Evolutionary conservation across 495 filamentous ascomycete genomes (phyloP), one percentile per base, ranked within the genome.

Genomic region (Penicillium salamii): DNA sequence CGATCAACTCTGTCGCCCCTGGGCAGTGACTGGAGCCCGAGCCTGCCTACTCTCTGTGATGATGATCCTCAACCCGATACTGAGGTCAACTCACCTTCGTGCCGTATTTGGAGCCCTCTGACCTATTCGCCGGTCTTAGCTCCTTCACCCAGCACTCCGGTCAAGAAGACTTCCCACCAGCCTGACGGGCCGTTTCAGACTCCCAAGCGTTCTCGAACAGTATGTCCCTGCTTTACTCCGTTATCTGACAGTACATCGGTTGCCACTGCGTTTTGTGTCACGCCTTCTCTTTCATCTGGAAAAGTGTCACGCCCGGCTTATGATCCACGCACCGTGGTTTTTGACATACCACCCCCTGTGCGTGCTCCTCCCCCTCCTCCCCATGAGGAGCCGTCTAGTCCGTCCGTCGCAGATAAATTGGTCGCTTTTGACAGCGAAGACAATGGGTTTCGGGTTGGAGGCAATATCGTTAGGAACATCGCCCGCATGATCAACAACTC

Each of bases 401-500:
- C 19, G 11, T 28, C 18, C 40, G 19, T 14, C 13, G 26, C 17
- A 9, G 17, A 40, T 2, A 23, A 48, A 17, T 20, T 40, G 26
- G 7, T 48, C 26, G 14, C 46, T 19, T 48, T 48, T 14, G 18
- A 39, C n/a, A 40, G 36, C 20, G 17, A 9, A 13, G 29, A 9
- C 13, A 26, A 40, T 12, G 12, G 24, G 13, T 17, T 17, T 36
- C 42, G 34, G 20, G 15, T 51, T 46, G 12, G 48, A 17, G 40
- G 32, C 9, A 41, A 31, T 19, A 19, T 56, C 21, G 32, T 56
- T 11, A 21, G 36, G 13, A 43, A 29, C 18, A 35, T 52, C 17
- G 44, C 49, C n/a, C 35, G 29, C 1, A 45, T 51, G 49, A 38
- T 52, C 18, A 32, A 52, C 18, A 46, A 24, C 11, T 46, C 41